Evolutionary conservation across 1,139 yeast genomes (phyloP), one percentile per base, ranked within the genome.

Genomic region (Hemisphaericaspora xylanilytica): DNA sequence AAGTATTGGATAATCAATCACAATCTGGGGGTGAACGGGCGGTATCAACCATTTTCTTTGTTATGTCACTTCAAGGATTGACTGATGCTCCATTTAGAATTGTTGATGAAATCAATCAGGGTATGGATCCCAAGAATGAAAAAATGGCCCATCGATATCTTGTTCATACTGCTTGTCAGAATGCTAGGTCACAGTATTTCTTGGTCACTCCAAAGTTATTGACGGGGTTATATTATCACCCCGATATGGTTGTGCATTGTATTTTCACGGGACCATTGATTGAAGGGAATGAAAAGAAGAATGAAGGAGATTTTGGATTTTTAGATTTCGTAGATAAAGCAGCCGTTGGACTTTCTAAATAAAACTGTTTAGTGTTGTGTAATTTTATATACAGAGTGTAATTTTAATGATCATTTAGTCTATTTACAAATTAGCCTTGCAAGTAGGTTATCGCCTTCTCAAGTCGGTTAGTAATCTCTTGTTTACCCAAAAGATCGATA

Each of bases 21-120:
- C 98, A 94, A 60, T 88, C 97, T 0, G 99, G 99, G 40, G 99
- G 99, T 37, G 99, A 94, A 59, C 77, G 96, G 52, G 95, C 98
- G 0, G 96, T 92, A 0, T 83, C 97, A 0, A 94, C 98, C 0
- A 90, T 92, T 7, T 78, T 89, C 43, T 94, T 85, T 56, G 75
- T 94, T 52, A 86, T 94, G 75, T 84, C 97, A 1, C 65, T 94
- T 44, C 99, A 94, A 63, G 92, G 90, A n/a, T 70, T 87, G 42
- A 83, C 97, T 0, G 76, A 76, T 30, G 89, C 97, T 0, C 98
- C 98, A 8, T 88, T 94, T 56, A 71, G 97, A 53, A 92, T 92
- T 3, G 97, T 94, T 5, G 99, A 94, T 61, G 99, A 94, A 66
- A 94, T 94, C 48, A 94, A 94, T 59, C 99, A 94, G 65, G 99